Percentiles rank a stretch among this genome's conserved stretches.
Evolutionary conservation across 78 protist genomes (phyloP).

Genomic region (Cyanophora paradoxa): DNA sequence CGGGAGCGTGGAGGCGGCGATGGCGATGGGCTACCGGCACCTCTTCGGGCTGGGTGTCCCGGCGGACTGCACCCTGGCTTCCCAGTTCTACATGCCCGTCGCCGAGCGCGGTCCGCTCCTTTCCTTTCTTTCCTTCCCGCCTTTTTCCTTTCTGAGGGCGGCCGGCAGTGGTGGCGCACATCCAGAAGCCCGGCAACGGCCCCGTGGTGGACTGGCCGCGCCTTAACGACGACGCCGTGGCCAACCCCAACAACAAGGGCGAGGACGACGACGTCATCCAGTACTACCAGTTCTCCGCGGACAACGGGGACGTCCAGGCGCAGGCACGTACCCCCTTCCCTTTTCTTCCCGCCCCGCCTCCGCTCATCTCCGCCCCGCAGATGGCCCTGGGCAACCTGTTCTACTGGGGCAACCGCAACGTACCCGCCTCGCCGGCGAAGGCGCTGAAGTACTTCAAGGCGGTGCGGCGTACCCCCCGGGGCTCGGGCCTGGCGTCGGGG

Average conservation of each 20-base stretch:
- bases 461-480: no score
- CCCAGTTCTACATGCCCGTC: slow-evolving; percentile 41
- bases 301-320: slow-evolving; percentile 44
- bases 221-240: neutral
- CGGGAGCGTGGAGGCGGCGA: slow-evolving; percentile 37
- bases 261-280: slow-evolving; percentile 35
- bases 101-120: slow-evolving; percentile 3
- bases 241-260: neutral
- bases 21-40: slow-evolving; percentile 58
- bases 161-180: slow-evolving; percentile 26
- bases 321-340: no score
- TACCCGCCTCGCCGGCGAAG: no score
- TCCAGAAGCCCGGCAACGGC: slow-evolving; percentile 20
- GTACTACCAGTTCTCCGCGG: slow-evolving; percentile 57
- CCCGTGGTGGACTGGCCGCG: slow-evolving; percentile 18
- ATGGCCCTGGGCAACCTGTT: no score
- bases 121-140: neutral
- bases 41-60: slow-evolving; percentile 54
- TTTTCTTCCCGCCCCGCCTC: no score
- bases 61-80: slow-evolving; percentile 45
- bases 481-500: no score
- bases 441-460: no score
- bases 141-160: neutral
- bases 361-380: no score
- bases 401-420: no score